These are phyloP conservation scores for Pythium aquatile DNA, from an alignment of 352 stramenopile genomes.

Conservation along the genomic window DNA sequence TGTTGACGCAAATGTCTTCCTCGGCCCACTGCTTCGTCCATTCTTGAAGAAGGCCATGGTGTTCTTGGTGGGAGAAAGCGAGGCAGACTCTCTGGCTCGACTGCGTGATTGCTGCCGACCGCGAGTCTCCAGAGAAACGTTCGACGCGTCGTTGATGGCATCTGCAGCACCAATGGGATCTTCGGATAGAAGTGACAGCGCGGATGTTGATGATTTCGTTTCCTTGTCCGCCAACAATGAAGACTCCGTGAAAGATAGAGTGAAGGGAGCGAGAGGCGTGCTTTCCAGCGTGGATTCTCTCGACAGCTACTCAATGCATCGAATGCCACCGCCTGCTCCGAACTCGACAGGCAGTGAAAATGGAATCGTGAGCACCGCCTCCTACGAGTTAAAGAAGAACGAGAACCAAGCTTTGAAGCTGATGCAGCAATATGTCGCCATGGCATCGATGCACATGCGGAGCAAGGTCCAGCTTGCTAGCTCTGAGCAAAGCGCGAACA, in stretches of 20 bases:
- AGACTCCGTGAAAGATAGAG: conserved; percentile 3
- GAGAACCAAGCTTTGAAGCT: conserved; percentile 78
- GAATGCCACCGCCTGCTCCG: conserved; percentile 18
- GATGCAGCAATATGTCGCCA: conserved; percentile 87
- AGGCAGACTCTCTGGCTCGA: conserved; percentile 49
- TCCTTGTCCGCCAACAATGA: conserved; percentile 13
- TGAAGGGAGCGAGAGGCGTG: conserved; percentile 34
- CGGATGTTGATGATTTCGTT: conserved; percentile 26
- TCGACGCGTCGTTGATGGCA: conserved; percentile 75
- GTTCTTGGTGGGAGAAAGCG: conserved; percentile 63
- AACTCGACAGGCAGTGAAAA: conserved; percentile 12
- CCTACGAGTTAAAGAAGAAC: conserved; percentile 73
- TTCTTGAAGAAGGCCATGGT: conserved; percentile 89
- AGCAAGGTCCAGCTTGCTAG: conserved; percentile 85
- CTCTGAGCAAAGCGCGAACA: conserved; percentile 70
- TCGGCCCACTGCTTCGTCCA: conserved; percentile 83
- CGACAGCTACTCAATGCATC: conserved; percentile 42
- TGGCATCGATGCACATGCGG: conserved; percentile 89
- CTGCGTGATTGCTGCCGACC: conserved; percentile 61
- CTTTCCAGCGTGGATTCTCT: conserved; percentile 71
- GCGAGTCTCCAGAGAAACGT: conserved; percentile 81
- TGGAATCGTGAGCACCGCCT: conserved; percentile 14
- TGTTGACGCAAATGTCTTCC: conserved; percentile 91
- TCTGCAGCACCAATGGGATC: conserved; percentile 28
- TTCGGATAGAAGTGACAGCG: conserved; percentile 31